Evolutionary conservation across 495 filamentous ascomycete species (phyloP).

Genomic region (Penicillium flavigenum): DNA sequence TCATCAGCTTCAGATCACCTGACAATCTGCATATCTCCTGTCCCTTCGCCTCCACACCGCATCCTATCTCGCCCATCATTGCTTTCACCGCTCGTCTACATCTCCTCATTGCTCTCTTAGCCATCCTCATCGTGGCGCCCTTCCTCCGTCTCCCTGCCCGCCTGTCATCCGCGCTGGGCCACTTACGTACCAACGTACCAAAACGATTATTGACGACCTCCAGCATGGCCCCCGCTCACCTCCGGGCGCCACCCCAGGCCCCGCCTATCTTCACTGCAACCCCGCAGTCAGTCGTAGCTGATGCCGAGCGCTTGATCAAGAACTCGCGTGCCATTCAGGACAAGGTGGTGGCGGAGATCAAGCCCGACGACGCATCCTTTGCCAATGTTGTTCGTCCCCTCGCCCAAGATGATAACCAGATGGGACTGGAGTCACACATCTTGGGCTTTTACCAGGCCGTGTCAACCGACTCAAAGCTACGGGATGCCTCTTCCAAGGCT

Average conservation of each 20-base stretch:
- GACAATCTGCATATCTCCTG: constrained; percentile 7
- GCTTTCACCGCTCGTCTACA: constrained; percentile 34
- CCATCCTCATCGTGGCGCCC: constrained; percentile 74
- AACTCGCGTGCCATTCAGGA: constrained; percentile 69
- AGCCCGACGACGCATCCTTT: constrained; percentile 64
- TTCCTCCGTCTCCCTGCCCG: constrained; percentile 56
- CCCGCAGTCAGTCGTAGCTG: constrained; percentile 68
- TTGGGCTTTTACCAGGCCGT: constrained; percentile 81
- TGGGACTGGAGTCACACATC: constrained; percentile 58
- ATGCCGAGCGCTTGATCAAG: constrained; percentile 73
- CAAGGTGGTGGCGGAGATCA: constrained; percentile 67
- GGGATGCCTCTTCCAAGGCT: constrained; percentile 68
- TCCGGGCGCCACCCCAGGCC: constrained; percentile 72
- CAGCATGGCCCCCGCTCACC: constrained; percentile 64
- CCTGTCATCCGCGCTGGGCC: constrained; percentile 57
- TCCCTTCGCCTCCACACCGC: constrained; percentile 4
- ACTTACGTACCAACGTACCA: constrained; percentile 50
- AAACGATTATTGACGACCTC: constrained; percentile 55
- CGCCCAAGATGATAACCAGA: constrained; percentile 64
- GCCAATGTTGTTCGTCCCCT: constrained; percentile 62
- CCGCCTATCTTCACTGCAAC: constrained; percentile 87
- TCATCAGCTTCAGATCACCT: constrained; percentile 15
- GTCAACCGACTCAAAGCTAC: constrained; percentile 63
- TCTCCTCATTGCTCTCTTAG: constrained; percentile 60
- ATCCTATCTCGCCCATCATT: constrained; percentile 23